Evolutionary conservation across 1,284 basidiomycete genomes (phyloP).

Genomic region (Puccinia triticina): DNA sequence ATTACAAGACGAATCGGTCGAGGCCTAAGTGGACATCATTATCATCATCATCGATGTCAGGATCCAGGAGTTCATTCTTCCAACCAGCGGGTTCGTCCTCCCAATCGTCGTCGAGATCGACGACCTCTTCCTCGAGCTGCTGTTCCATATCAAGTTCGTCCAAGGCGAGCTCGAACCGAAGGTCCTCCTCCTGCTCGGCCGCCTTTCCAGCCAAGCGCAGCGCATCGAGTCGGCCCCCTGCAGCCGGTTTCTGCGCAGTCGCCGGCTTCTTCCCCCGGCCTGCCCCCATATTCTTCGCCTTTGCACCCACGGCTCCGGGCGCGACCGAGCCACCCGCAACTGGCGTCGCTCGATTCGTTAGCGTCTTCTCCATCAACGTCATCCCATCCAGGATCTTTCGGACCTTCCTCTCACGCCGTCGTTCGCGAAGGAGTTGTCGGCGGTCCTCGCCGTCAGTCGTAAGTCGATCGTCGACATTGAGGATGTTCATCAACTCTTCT

Average conservation of each 20-base stretch:
- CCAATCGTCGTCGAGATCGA: constrained; percentile 50
- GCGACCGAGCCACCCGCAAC: not conserved
- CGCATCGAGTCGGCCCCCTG: no score
- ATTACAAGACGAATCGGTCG: constrained; percentile 26
- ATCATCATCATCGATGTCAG: not conserved
- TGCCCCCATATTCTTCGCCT: not conserved
- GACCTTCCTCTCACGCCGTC: constrained; percentile 18
- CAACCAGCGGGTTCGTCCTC: constrained; percentile 50
- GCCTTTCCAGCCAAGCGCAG: not conserved
- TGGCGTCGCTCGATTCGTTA: not conserved
- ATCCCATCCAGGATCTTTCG: constrained; percentile 40
- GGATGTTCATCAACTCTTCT: constrained; percentile 39
- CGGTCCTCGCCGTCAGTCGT: not conserved
- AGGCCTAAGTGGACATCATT: not conserved
- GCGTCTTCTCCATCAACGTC: constrained; percentile 28
- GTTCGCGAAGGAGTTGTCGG: constrained; percentile 29
- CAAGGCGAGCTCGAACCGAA: constrained; percentile 15
- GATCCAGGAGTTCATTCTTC: constrained; percentile 31
- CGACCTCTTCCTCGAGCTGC: not conserved
- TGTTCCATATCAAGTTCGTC: constrained; percentile 3
- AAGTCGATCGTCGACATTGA: constrained; percentile 21
- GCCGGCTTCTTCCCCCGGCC: not conserved
- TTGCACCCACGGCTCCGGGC: not conserved
- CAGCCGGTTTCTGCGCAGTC: not conserved
- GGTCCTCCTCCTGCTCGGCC: not conserved